Evolutionary conservation across 768 basidiomycete species (phyloP).

Genomic region (Leccinellum albellum): DNA sequence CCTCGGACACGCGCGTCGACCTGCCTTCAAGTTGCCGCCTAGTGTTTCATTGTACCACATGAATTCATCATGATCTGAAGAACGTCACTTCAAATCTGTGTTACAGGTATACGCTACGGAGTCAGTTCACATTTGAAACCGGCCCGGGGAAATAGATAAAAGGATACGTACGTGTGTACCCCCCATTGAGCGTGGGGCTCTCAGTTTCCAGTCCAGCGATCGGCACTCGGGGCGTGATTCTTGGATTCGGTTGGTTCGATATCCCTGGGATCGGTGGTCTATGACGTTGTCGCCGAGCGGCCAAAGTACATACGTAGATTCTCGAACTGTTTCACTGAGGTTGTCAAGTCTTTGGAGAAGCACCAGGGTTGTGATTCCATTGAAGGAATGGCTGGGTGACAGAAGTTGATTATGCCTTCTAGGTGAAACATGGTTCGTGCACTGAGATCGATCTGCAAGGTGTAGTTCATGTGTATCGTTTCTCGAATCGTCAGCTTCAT

Average conservation of each 20-base stretch:
- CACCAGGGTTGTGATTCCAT: neutral
- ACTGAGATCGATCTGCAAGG: neutral
- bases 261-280: neutral
- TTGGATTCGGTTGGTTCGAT: neutral
- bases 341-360: slow-evolving; percentile 2
- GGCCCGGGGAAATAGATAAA: neutral
- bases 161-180: neutral
- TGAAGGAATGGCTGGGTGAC: neutral
- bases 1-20: neutral
- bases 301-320: neutral
- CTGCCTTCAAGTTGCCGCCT: neutral
- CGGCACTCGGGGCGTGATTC: neutral
- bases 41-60: too few relatives aligned
- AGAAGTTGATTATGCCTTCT: neutral
- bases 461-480: neutral
- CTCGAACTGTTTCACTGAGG: slow-evolving; percentile 2
- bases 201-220: neutral
- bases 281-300: neutral
- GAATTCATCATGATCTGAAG: neutral
- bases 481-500: neutral
- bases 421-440: neutral
- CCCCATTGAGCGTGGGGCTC: neutral
- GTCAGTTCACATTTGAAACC: neutral
- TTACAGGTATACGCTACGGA: neutral
- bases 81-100: neutral